phyloP scores from a whole-genome alignment of 2,329 filamentous ascomycete genomes.

The Rhytidhysteron rufulum region DNA sequence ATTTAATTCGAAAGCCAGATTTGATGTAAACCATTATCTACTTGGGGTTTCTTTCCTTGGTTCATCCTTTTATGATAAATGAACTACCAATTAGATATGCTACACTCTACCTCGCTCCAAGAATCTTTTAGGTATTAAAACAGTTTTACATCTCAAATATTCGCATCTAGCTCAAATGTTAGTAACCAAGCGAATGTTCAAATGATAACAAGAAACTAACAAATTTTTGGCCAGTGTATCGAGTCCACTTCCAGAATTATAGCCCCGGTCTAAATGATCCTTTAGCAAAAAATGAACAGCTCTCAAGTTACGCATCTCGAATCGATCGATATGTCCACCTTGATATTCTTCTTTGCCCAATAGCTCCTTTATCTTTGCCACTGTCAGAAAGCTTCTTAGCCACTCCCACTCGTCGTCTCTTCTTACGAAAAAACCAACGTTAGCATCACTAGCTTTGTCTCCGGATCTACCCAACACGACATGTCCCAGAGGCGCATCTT shows the following conservation, averaged over 20 bases:
- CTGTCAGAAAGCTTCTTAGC: conserved; percentile 38
- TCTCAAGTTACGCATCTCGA: conserved; percentile 12
- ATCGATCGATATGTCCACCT: conserved; percentile 14
- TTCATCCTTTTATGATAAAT: too few relatives aligned
- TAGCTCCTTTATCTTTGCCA: conserved; percentile 19
- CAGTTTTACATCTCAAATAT: conserved; percentile 12
- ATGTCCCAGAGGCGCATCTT: conserved; percentile 33
- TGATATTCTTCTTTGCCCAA: conserved; percentile 9
- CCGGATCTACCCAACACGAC: conserved; percentile 23
- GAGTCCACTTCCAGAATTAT: conserved; percentile 13
- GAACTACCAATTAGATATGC: too few relatives aligned
- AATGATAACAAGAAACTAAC: background rate
- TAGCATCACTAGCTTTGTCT: conserved; percentile 20
- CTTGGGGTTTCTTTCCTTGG: too few relatives aligned
- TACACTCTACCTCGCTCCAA: conserved; percentile 6
- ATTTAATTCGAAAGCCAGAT: too few relatives aligned
- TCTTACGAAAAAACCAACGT: conserved; percentile 16
- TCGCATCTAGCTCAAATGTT: conserved; percentile 5
- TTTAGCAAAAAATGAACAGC: conserved; percentile 16
- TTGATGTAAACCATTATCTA: too few relatives aligned
- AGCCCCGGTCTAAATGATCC: conserved; percentile 13
- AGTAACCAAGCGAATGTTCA: background rate
- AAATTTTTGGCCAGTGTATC: conserved; percentile 16
- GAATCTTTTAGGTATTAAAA: conserved; percentile 9
- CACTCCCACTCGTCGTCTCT: conserved; percentile 39